Evolutionary conservation across 2,329 filamentous ascomycete genomes (phyloP).

Genomic region (Verticillium albo-atrum): DNA sequence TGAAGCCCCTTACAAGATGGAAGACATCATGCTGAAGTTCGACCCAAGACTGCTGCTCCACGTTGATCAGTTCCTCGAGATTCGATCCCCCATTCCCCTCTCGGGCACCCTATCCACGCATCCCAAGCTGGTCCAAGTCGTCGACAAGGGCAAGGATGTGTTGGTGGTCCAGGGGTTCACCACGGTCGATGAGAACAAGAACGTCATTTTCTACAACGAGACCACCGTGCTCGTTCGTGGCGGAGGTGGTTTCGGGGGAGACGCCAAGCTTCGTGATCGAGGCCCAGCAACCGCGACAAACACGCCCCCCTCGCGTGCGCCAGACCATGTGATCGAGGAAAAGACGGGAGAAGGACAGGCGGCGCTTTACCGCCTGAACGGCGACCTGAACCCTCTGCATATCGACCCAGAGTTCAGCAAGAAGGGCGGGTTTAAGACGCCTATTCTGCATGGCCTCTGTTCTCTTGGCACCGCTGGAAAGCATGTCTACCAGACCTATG

Average conservation of each 20-base stretch:
- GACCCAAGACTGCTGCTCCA: slow-evolving; percentile 98
- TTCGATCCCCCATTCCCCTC: slow-evolving; percentile 90
- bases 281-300: slow-evolving; percentile 78
- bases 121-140: slow-evolving; percentile 82
- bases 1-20: slow-evolving; percentile 71
- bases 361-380: slow-evolving; percentile 85
- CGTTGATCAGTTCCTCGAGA: slow-evolving; percentile 96
- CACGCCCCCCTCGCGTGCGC: slow-evolving; percentile 68
- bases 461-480: slow-evolving; percentile 90
- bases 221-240: slow-evolving; percentile 88
- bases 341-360: slow-evolving; percentile 88
- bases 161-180: slow-evolving; percentile 79
- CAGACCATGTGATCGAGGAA: slow-evolving; percentile 81
- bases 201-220: slow-evolving; percentile 97
- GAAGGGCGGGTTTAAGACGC: slow-evolving; percentile 88
- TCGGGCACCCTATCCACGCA: slow-evolving; percentile 70
- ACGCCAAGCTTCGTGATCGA: slow-evolving; percentile 70
- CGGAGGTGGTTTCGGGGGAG: slow-evolving; percentile 83
- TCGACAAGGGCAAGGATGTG: slow-evolving; percentile 91
- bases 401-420: slow-evolving; percentile 93
- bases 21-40: slow-evolving; percentile 90
- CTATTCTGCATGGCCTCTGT: slow-evolving; percentile 96
- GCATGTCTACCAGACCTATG: slow-evolving; percentile 81
- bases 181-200: slow-evolving; percentile 76
- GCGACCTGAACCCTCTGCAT: slow-evolving; percentile 94